These are phyloP conservation scores for Mycosarcoma mackinlayi DNA, from an alignment of 1,284 basidiomycete species.

Conservation along the genomic window DNA sequence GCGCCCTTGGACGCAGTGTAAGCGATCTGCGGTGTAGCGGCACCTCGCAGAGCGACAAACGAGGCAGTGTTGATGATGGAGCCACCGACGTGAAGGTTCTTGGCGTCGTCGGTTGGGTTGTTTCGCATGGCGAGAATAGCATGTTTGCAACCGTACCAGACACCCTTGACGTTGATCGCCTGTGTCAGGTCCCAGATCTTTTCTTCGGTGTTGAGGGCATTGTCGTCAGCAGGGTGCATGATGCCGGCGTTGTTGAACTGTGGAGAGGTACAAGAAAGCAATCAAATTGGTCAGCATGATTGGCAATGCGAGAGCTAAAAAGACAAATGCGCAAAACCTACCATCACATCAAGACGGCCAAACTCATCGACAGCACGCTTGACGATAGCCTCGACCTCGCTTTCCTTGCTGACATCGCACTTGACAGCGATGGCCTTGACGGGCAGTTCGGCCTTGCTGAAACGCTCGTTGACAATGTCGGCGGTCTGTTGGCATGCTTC, in stretches of 20 bases:
- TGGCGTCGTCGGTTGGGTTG: slow-evolving; percentile 80
- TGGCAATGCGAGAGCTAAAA: no score
- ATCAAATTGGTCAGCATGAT: neutral
- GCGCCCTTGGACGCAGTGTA: slow-evolving; percentile 80
- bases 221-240: slow-evolving; percentile 93
- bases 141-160: slow-evolving; percentile 97
- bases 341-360: slow-evolving; percentile 90
- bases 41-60: slow-evolving; percentile 91
- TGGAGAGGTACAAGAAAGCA: neutral
- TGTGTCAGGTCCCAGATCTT: slow-evolving; percentile 82
- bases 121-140: slow-evolving; percentile 94
- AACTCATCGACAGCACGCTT: slow-evolving; percentile 83
- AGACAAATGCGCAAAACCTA: no score
- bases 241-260: slow-evolving; percentile 74
- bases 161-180: slow-evolving; percentile 95
- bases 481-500: slow-evolving; percentile 79
- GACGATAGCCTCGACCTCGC: slow-evolving; percentile 82
- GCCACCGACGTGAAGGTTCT: slow-evolving; percentile 83
- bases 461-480: slow-evolving; percentile 76
- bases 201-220: slow-evolving; percentile 94
- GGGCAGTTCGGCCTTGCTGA: slow-evolving; percentile 73
- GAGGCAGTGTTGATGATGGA: slow-evolving; percentile 97
- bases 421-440: slow-evolving; percentile 76
- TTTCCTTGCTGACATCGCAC: slow-evolving; percentile 89
- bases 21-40: slow-evolving; percentile 93